phyloP scores from a whole-genome alignment of 176 grass and related monocot species.

The Oryza glaberrima region DNA sequence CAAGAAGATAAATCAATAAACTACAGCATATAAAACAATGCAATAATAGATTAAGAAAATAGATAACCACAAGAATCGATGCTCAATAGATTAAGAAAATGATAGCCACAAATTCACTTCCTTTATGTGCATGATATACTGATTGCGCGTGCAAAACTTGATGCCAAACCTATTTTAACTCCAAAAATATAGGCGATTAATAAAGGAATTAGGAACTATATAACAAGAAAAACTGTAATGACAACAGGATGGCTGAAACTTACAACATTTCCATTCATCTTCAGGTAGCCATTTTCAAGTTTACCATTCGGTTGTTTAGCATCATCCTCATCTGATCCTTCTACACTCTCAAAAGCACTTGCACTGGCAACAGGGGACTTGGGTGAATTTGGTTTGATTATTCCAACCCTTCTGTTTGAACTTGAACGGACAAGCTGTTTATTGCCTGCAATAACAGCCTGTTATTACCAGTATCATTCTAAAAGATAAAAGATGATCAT shows the following conservation, averaged over 20 bases:
- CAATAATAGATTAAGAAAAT: constrained; percentile 4
- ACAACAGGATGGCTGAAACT: constrained; percentile 40
- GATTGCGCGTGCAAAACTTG: neutral
- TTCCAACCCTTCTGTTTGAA: constrained; percentile 62
- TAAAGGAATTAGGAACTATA: constrained; percentile 21
- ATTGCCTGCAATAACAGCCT: constrained; percentile 53
- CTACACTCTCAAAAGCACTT: constrained; percentile 62
- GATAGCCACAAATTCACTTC: constrained; percentile 6
- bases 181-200: constrained; percentile 10
- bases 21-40: constrained; percentile 19
- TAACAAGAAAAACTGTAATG: constrained; percentile 9
- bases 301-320: constrained; percentile 53
- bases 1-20: constrained; percentile 29
- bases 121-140: neutral
- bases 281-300: constrained; percentile 61
- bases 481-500: constrained; percentile 10
- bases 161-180: constrained; percentile 7
- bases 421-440: constrained; percentile 44
- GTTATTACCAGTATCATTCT: constrained; percentile 28
- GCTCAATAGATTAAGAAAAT: constrained; percentile 5
- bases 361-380: constrained; percentile 72
- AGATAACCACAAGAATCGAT: constrained; percentile 16
- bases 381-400: constrained; percentile 70
- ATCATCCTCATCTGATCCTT: constrained; percentile 66
- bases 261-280: constrained; percentile 67